Base-by-base conservation (phyloP, 495 filamentous ascomycete species). In the Hyaloscypha variabilis region DNA sequence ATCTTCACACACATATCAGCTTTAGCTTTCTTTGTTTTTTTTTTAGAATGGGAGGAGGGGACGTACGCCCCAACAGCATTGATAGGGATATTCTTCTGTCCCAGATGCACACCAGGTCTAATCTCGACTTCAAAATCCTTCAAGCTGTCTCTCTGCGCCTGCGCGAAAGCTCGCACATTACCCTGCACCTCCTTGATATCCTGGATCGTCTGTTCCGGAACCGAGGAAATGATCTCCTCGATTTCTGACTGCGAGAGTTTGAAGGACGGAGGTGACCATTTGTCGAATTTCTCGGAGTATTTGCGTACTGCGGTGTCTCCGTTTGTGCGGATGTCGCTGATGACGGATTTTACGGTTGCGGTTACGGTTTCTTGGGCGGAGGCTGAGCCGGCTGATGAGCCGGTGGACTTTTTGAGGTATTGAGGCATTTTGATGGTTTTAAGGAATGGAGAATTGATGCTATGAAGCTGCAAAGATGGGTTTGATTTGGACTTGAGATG, bases 281-380 rank as follows among this genome's bases (percentile, higher is more conserved):
- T 79, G 67, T 86, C 83, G 67, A 85, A 86, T 57, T 83, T 82
- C 61, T 82, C 76, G 0, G 81, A 83, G 68, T 84, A 86, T 6
- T 59, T 64, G 17, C 79, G 72, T 21, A 85, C 82, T 3, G 82
- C 82, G 1, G 65, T 62, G 55, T 85, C 81, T 10, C 82, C 82
- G 49, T 77, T 77, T 0, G 64, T 59, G 0, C 78, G 77, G 58
- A 86, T 81, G 26, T 80, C 78, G 8, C 77, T 73, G 57, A 86
- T 84, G 30, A 86, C 80, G 10, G 19, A n/a, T 50, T 52, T 65
- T 11, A 65, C 63, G 19, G 56, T 52, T 13, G 24, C 19, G 4
- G 63, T 24, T 14, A 64, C 62, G 2, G 36, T 17, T 30, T 34
- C 49, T 19, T 23, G 25, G 11, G 63, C n/a, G 4, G 39, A 8